Base-by-base conservation (phyloP, 2,329 filamentous ascomycete genomes). In the Verticillium tricorpus region DNA sequence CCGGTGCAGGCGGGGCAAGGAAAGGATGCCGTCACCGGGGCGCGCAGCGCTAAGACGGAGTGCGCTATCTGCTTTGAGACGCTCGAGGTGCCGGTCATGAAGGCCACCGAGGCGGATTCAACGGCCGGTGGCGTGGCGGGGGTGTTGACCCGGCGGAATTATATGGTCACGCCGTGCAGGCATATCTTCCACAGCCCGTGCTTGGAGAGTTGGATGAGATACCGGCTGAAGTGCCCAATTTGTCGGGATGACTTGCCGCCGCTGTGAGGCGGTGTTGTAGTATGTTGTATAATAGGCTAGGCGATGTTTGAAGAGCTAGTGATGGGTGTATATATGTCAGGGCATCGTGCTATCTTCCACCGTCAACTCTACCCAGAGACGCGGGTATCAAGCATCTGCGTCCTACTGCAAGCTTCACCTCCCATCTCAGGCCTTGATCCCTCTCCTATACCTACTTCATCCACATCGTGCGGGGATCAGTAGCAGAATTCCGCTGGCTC, bases 151-250 rank as follows among this genome's bases (percentile, higher is more conserved):
- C 82, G 94, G 64, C 85, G 93, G 58, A 82, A 85, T 68, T 98
- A 98, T 77, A 99, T 99, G 95, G 92, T 98, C 25, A 99, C 95
- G 62, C 95, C 95, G 57, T 99, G 95, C 75, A 82, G 93, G 61
- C 95, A 99, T 77, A 93, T 98, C 57, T 99, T 99, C 73, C 95
- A 99, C 73, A 95, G 89, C 61, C 81, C 84, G 35, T 99, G 95
- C 75, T 78, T 99, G 67, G 94, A 98, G 77, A 93, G 92, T 45
- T 98, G 95, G 95, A 95, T 99, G 90, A 85, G 91, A 72, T 93
- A 96, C 73, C 80, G 94, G 62, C 76, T 99, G 70, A 92, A 97
- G 78, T 99, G 95, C 77, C 95, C 95, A 1, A 97, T 97, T 67
- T 98, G 95, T 76, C 84, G 95, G 68, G 93, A 97, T 78, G 89